phyloP scores from a whole-genome alignment of 805 yeast species.

The Wickerhamiella occidentalis region DNA sequence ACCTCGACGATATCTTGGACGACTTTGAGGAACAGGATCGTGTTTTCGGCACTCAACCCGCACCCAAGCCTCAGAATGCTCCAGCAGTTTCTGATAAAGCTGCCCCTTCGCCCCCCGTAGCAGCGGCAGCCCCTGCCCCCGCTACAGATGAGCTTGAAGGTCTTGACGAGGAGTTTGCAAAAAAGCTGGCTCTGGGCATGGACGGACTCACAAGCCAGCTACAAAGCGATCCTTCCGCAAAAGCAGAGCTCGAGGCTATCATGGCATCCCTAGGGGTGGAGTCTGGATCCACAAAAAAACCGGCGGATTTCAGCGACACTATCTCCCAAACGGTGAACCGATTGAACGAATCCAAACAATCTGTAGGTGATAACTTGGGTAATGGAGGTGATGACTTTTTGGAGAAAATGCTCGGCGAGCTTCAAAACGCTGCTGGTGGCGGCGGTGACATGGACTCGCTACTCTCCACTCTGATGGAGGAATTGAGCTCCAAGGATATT shows the following conservation, averaged over 20 bases:
- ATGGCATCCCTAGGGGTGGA: conserved; percentile 22
- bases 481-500: conserved; percentile 72
- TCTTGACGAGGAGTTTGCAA: conserved; percentile 24
- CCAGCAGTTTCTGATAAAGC: background rate
- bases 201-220: conserved; percentile 38
- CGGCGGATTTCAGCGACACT: conserved; percentile 45
- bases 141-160: conserved; percentile 20
- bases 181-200: conserved; percentile 30
- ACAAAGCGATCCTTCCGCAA: conserved; percentile 42
- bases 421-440: conserved; percentile 31
- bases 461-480: conserved; percentile 62
- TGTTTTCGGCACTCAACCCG: conserved; percentile 32
- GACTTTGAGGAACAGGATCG: conserved; percentile 57
- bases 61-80: background rate
- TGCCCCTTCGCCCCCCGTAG: no score
- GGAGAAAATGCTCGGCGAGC: conserved; percentile 53
- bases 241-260: conserved; percentile 39
- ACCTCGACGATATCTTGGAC: conserved; percentile 52
- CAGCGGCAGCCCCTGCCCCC: no score
- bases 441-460: conserved; percentile 47
- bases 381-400: conserved; percentile 38
- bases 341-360: conserved; percentile 60
- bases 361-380: conserved; percentile 21
- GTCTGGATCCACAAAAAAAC: conserved; percentile 11
- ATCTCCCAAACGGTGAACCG: conserved; percentile 72